Evolutionary conservation across 2,329 filamentous ascomycete genomes (phyloP), one percentile per base, ranked within the genome.

Genomic region (Arthrobotrys sphaeroides): DNA sequence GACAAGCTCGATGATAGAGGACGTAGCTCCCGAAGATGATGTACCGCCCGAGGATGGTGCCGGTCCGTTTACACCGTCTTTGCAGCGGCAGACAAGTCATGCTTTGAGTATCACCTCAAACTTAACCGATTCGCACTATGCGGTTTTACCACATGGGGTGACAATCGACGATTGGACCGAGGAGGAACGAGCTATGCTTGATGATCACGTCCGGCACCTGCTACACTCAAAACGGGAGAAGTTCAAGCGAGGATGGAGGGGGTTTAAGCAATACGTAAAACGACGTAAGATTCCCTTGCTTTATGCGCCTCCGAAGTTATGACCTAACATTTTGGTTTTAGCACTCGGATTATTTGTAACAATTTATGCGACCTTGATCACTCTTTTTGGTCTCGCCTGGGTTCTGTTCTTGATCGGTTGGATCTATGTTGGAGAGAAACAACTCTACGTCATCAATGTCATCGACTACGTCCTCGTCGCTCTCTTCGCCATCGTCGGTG

Each of bases 361-460:
- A 0, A 83, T 96, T 2, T 96, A 96, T 82, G 92, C 92, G 6
- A 89, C 87, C 0, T 85, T 94, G 18, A 94, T 96, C 79, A 95
- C 92, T 0, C 85, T 94, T 0, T 96, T 96, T 79, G 92, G 92
- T 80, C 85, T 94, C 10, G 91, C 91, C 0, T 96, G 92, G 93
- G 92, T 96, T 0, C 86, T 96, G n/a, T 95, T 94, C 83, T 84
- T 96, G 65, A 96, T 96, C 81, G 91, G 90, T 53, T 96, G 92
- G 92, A 92, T 95, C 80, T 93, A 93, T 77, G 90, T 94, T 18
- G 91, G 91, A 18, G 87, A 88, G 28, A 85, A 86, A 79, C 90
- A 94, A 81, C 83, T 88, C 2, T 94, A 91, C 77, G 82, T 87
- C 38, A 88, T 91, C 78, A 88, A 91, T 75, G 83, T 91, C 55